A percentile compares a stretch with the other conserved stretches of the same genome.
These are phyloP conservation scores for Myochromella boudieri DNA, from an alignment of 768 basidiomycete genomes.

Conservation along the genomic window DNA sequence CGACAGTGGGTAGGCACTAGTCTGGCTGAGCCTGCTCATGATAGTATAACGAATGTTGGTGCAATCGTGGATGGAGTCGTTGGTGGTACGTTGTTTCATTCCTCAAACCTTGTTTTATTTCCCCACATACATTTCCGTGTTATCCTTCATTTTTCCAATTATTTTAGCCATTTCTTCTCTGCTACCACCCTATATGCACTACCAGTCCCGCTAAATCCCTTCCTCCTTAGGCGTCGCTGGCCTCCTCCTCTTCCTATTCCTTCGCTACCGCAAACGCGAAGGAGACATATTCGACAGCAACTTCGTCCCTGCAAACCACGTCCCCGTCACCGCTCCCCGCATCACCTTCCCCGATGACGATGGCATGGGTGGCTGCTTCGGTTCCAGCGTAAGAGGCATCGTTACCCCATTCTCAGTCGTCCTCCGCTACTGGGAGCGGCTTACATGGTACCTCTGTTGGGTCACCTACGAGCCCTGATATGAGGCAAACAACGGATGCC, in stretches of 20 bases:
- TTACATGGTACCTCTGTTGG: too few relatives aligned
- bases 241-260: conserved; percentile 24
- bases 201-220: background rate
- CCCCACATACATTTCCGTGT: too few relatives aligned
- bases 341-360: conserved; percentile 25
- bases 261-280: conserved; percentile 24
- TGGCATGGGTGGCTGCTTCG: conserved; percentile 34
- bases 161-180: background rate
- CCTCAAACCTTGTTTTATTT: too few relatives aligned
- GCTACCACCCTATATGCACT: background rate
- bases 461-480: background rate
- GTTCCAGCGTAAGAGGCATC: conserved; percentile 28
- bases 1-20: conserved; percentile 22
- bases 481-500: too few relatives aligned
- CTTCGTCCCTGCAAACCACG: conserved; percentile 36
- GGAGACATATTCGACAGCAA: conserved; percentile 37
- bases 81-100: conserved; percentile 41
- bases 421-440: background rate
- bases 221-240: conserved; percentile 33
- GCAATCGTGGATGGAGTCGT: conserved; percentile 53
- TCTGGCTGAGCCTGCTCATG: background rate
- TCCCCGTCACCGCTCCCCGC: conserved; percentile 12
- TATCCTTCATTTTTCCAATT: too few relatives aligned
- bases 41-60: conserved; percentile 26
- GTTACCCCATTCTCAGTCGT: conserved; percentile 29